phyloP scores from a whole-genome alignment of 495 filamentous ascomycete species.

The Monascus purpureus region DNA sequence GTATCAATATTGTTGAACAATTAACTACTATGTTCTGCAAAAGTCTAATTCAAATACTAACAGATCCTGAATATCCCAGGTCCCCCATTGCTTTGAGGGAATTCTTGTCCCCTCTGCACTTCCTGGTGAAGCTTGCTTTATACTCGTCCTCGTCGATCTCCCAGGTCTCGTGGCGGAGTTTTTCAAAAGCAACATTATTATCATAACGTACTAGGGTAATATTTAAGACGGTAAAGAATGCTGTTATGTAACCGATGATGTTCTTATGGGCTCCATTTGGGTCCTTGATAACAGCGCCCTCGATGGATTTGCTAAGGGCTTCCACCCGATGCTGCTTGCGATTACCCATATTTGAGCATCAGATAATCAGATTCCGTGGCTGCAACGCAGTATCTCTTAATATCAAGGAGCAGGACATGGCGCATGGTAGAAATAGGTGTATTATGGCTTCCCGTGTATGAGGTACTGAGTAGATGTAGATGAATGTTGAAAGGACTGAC shows the following conservation, averaged over 20 bases:
- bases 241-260: conserved; percentile 12
- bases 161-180: conserved; percentile 31
- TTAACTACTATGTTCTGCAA: too few species aligned
- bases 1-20: not conserved
- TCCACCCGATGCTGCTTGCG: conserved; percentile 14
- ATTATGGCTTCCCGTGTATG: too few species aligned
- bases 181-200: conserved; percentile 11
- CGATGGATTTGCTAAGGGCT: conserved; percentile 21
- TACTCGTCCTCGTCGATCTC: conserved; percentile 41
- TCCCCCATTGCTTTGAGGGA: conserved; percentile 37
- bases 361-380: not conserved
- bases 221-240: conserved; percentile 23
- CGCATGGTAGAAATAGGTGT: too few species aligned
- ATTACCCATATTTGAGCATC: conserved; percentile 5
- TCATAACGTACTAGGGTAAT: conserved; percentile 21
- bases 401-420: too few species aligned
- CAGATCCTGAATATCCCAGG: conserved; percentile 46
- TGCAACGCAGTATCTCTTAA: too few species aligned
- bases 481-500: too few species aligned
- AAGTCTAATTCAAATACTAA: too few species aligned
- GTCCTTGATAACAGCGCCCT: conserved; percentile 18
- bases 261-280: conserved; percentile 14
- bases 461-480: too few species aligned
- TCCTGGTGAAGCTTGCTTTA: conserved; percentile 31
- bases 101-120: conserved; percentile 13